These are phyloP conservation scores for Stephanocyclus meneghinianus DNA, from an alignment of 352 stramenopile genomes.

Conservation along the genomic window DNA sequence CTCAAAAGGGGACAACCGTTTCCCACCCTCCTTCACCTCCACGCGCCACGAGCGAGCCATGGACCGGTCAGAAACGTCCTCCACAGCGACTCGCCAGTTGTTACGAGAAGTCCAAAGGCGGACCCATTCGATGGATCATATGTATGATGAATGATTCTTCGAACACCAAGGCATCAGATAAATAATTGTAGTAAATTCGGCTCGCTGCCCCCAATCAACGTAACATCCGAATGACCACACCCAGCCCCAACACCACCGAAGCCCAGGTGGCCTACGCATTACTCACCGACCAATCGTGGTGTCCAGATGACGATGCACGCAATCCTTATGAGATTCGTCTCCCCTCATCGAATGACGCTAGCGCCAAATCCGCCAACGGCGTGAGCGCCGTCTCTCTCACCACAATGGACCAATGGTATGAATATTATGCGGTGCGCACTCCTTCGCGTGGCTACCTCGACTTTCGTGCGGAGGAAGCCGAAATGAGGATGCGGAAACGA, in stretches of 20 bases:
- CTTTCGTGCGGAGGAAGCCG: background rate
- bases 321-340: conserved; percentile 3
- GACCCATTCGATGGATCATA: too few species aligned
- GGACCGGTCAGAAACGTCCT: too few species aligned
- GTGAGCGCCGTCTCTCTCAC: conserved; percentile 12
- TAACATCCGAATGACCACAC: background rate
- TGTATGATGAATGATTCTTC: too few species aligned
- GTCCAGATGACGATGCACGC: background rate
- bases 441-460: conserved; percentile 27
- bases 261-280: background rate
- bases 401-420: conserved; percentile 33
- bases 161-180: too few species aligned
- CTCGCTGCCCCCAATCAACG: background rate
- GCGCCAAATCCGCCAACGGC: background rate
- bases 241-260: background rate
- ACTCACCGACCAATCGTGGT: conserved; percentile 4
- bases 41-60: too few species aligned
- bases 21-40: too few species aligned
- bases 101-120: too few species aligned
- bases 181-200: background rate
- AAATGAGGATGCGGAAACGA: background rate
- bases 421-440: conserved; percentile 36
- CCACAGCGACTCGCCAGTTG: too few species aligned
- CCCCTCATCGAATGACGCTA: background rate
- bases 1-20: too few species aligned